Evolutionary conservation across 2,329 filamentous ascomycete genomes (phyloP).

Genomic region (Apiospora arundinis): DNA sequence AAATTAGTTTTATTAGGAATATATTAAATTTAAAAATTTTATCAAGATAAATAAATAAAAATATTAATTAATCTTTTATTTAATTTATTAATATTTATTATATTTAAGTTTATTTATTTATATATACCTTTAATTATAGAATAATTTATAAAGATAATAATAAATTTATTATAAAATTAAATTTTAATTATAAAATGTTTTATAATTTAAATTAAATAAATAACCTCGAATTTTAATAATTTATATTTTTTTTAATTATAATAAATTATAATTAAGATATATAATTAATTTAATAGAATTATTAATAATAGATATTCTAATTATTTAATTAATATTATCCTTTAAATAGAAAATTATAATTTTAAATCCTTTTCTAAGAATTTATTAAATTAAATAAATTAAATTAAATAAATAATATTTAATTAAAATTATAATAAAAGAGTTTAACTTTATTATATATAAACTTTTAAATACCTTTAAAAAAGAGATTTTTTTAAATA

Average conservation of each 20-base stretch:
- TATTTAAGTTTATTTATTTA: slow-evolving; percentile 6
- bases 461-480: background rate
- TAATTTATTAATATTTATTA: background rate
- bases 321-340: background rate
- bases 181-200: background rate
- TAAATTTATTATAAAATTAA: background rate
- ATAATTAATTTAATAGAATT: background rate
- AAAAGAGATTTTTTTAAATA: background rate
- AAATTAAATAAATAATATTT: background rate
- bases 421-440: background rate
- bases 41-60: background rate
- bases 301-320: background rate
- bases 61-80: background rate
- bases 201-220: background rate
- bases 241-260: background rate
- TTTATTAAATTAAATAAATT: background rate
- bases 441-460: background rate
- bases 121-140: background rate
- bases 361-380: background rate
- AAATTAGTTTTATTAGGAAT: background rate
- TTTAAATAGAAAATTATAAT: background rate
- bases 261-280: background rate
- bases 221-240: background rate
- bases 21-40: background rate
- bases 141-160: background rate